A percentile compares a stretch with the other conserved stretches of the same genome.
Conservation (phyloP, 805 yeast genomes). For the Myxozyma nipponensis region DNA sequence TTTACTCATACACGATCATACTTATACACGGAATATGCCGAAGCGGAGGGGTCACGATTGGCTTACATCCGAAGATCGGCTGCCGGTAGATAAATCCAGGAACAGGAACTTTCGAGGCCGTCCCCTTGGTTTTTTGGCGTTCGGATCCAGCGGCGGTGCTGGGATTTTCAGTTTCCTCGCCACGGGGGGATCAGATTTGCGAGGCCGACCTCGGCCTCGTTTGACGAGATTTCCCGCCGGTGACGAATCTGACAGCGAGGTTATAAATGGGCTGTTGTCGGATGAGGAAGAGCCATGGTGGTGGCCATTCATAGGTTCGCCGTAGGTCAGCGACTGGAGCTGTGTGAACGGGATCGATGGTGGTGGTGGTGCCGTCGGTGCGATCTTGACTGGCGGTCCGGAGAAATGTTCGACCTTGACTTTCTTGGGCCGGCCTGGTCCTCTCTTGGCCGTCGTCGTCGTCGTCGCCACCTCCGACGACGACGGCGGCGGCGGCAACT, state of each 20-base stretch:
- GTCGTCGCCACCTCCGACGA: too few relatives aligned
- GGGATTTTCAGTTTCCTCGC: background rate
- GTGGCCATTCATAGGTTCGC: background rate
- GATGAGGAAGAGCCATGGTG: background rate
- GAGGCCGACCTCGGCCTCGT: constrained; percentile 24
- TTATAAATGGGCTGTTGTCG: background rate
- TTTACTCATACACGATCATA: too few relatives aligned
- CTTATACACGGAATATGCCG: too few relatives aligned
- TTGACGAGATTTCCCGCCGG: constrained; percentile 14
- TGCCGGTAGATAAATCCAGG: background rate
- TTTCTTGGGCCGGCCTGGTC: background rate
- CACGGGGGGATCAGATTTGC: constrained; percentile 3
- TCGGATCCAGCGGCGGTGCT: background rate
- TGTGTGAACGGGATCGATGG: background rate
- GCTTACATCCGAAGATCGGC: too few relatives aligned
- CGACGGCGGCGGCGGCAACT: too few relatives aligned
- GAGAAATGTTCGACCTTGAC: background rate
- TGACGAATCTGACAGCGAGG: constrained; percentile 7
- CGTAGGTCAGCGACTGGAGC: background rate
- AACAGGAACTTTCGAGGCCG: background rate
- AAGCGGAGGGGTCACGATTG: too few relatives aligned
- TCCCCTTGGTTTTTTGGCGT: background rate
- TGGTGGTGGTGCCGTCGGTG: background rate
- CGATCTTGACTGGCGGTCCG: background rate
- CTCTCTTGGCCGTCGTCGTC: too few relatives aligned